Base-by-base conservation (phyloP, 1,139 yeast genomes). In the Eremothecium coryli region DNA sequence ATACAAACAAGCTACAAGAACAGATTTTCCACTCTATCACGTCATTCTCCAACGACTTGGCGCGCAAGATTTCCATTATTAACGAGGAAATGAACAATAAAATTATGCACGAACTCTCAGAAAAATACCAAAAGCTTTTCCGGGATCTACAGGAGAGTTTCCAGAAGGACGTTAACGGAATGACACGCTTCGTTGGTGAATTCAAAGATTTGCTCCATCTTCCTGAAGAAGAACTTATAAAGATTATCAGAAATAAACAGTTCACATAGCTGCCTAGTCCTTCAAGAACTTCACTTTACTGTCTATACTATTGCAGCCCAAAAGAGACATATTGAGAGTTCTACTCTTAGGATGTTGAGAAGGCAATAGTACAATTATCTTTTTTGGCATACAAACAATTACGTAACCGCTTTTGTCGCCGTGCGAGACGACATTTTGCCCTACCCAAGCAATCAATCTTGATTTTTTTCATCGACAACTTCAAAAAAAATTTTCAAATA, bases 21-120 rank as follows among this genome's bases (percentile, higher is more conserved):
- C 64, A 61, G 36, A 61, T 62, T 6, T 49, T 39, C 34, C 49
- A 48, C 6, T 61, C 65, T 0, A 54, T 62, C 12, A 39, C 46
- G 3, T 36, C 38, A 2, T 61, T 61, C 40, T 54, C 65, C 1
- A 46, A 49, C n/a, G 60, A 58, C 23, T 38, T 62, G 31, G 47
- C 51, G 0, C 42, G 45, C 8, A 61, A 61, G 38, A 53, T 62
- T 22, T 43, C 51, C 5, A 45, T 61, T 5, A 58, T 62, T 30
- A 61, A 61, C 35, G 48, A 51, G 7, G 65, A 60, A 37, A 41
- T 62, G 37, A 61, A 60, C 34, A 48, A 51, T 25, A 58, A 52
- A 30, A 48, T 61, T 2, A 43, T 58, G 38, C 39, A 37, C 17
- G 62, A 61, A 22, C 38, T 62, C 27, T 50, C 63, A 0, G 43